phyloP scores from a whole-genome alignment of 306 rosid species.

The Pterocarpus macrocarpus region DNA sequence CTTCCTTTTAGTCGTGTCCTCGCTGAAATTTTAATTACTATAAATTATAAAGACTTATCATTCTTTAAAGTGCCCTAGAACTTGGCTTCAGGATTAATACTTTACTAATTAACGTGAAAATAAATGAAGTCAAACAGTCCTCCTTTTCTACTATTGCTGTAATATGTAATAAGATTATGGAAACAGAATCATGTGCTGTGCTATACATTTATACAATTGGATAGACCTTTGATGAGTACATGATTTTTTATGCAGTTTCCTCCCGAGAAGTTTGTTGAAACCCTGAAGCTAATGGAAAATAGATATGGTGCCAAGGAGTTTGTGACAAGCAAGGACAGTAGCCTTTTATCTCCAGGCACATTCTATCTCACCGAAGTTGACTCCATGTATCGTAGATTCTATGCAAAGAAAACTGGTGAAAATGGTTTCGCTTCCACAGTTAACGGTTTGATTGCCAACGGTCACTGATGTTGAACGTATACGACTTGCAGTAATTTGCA shows the following conservation, averaged over 20 bases:
- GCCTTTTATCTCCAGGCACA: constrained; percentile 83
- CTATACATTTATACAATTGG: not conserved
- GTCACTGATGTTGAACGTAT: constrained; percentile 61
- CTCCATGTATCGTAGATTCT: constrained; percentile 87
- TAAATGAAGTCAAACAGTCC: not conserved
- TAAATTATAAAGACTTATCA: too few species aligned
- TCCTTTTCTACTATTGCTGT: not conserved
- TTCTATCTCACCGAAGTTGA: constrained; percentile 98
- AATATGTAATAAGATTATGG: too few species aligned
- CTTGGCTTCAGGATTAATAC: constrained; percentile 3
- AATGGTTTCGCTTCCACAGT: constrained; percentile 34
- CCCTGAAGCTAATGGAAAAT: constrained; percentile 93
- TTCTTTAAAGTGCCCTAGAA: not conserved
- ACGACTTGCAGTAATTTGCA: constrained; percentile 30
- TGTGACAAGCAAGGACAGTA: constrained; percentile 84
- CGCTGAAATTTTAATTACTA: too few species aligned
- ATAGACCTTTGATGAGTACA: constrained; percentile 40
- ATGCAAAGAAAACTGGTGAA: constrained; percentile 59
- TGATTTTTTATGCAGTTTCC: constrained; percentile 61
- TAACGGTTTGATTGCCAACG: constrained; percentile 67
- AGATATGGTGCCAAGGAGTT: constrained; percentile 94
- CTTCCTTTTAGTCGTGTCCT: too few species aligned
- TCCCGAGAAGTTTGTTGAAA: constrained; percentile 84
- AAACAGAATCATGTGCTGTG: not conserved
- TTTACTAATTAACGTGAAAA: not conserved